Percentiles rank a stretch among this genome's conserved stretches.
These are phyloP conservation scores for Silene latifolia DNA, from an alignment of 148 eudicot genomes.

Conservation along the genomic window DNA sequence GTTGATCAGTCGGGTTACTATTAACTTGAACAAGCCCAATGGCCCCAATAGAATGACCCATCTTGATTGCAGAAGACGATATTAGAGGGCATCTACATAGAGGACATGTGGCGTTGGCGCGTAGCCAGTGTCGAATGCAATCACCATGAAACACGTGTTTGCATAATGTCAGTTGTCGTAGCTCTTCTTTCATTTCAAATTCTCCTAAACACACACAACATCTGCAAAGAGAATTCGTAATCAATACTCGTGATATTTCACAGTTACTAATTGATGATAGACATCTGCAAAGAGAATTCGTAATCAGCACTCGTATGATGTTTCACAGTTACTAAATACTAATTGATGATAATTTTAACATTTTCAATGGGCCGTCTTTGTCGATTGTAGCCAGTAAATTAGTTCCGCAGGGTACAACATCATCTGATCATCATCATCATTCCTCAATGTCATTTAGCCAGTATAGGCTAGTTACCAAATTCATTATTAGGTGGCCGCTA, in stretches of 20 bases:
- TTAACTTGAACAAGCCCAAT: slow-evolving; percentile 16
- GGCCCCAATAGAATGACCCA: slow-evolving; percentile 23
- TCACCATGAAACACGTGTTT: slow-evolving; percentile 74
- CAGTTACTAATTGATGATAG: too few species aligned
- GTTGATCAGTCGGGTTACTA: neutral
- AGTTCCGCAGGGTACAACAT: too few species aligned
- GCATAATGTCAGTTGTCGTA: slow-evolving; percentile 56
- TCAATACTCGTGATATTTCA: neutral
- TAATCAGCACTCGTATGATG: too few species aligned
- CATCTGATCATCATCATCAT: too few species aligned
- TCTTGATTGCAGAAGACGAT: slow-evolving; percentile 1
- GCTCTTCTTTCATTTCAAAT: slow-evolving; percentile 65
- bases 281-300: too few species aligned
- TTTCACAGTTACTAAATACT: too few species aligned
- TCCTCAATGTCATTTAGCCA: too few species aligned
- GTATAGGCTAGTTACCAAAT: too few species aligned
- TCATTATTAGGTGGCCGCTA: too few species aligned
- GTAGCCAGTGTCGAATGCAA: slow-evolving; percentile 79
- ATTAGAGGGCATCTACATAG: slow-evolving; percentile 65
- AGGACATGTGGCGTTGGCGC: slow-evolving; percentile 72
- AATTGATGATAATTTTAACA: too few species aligned
- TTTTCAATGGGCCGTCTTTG: too few species aligned
- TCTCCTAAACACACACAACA: slow-evolving; percentile 97
- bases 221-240: slow-evolving; percentile 31
- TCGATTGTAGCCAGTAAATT: too few species aligned